Conservation (phyloP, 2,329 filamentous ascomycete genomes). For the Phoma sp. region DNA sequence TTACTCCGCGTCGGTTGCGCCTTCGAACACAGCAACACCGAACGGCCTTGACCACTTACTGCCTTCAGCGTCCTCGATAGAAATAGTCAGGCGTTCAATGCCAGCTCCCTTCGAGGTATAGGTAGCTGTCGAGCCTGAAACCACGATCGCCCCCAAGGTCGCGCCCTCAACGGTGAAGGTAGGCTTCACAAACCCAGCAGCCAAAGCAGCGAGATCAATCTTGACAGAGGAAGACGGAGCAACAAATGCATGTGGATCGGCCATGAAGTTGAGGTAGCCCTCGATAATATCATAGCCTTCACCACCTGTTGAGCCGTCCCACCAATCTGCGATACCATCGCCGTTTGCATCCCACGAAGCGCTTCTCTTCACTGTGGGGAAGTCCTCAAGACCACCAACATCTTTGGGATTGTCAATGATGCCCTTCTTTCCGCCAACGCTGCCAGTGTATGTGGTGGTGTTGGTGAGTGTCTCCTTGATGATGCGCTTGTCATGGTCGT, state of each 20-base stretch:
- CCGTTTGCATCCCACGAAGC: conserved; percentile 42
- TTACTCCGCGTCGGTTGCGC: conserved; percentile 4
- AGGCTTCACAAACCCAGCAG: conserved; percentile 20
- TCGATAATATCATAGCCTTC: conserved; percentile 43
- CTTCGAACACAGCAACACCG: conserved; percentile 23
- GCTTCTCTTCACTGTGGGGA: conserved; percentile 32
- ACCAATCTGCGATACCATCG: conserved; percentile 48
- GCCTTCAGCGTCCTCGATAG: conserved; percentile 16
- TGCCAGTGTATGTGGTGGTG: conserved; percentile 41
- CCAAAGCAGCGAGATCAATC: conserved; percentile 34
- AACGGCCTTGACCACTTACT: conserved; percentile 18
- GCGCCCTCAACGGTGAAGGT: conserved; percentile 17
- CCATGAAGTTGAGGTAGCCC: conserved; percentile 48
- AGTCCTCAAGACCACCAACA: conserved; percentile 45
- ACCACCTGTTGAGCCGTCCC: conserved; percentile 43
- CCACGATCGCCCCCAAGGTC: conserved; percentile 8
- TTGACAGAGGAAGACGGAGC: conserved; percentile 26
- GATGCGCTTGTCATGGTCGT: conserved; percentile 46
- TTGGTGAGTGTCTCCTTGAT: conserved; percentile 40
- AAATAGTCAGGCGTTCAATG: conserved; percentile 15
- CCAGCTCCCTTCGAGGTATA: conserved; percentile 17
- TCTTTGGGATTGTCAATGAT: conserved; percentile 45
- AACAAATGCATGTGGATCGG: conserved; percentile 44
- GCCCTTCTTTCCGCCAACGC: conserved; percentile 37
- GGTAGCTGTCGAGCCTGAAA: conserved; percentile 11